Percentiles rank a stretch among this genome's conserved stretches.
phyloP scores from a whole-genome alignment of 345 rosid species.

The Eucalyptus lansdowneana region DNA sequence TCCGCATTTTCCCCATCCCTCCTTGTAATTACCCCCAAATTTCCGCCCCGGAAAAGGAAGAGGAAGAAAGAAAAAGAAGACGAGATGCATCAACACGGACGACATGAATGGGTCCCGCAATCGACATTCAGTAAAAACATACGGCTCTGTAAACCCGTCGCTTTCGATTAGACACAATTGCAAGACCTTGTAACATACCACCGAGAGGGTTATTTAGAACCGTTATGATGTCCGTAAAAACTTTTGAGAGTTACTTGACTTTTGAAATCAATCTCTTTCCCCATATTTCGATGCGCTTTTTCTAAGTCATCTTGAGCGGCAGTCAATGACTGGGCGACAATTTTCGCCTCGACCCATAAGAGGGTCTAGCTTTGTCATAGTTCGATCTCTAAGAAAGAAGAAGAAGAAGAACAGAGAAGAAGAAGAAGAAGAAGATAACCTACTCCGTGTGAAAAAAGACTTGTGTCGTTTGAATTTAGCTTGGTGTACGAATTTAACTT shows the following conservation, averaged over 20 bases:
- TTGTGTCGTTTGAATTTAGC: neutral
- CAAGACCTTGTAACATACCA: neutral
- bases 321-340: neutral
- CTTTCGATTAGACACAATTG: neutral
- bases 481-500: neutral
- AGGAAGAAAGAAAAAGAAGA: neutral
- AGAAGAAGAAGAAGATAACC: neutral
- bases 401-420: too few relatives aligned
- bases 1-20: neutral
- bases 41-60: neutral
- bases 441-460: neutral
- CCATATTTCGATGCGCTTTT: neutral
- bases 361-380: neutral
- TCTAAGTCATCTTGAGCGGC: neutral
- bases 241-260: too few relatives aligned
- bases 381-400: neutral
- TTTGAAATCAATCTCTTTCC: too few relatives aligned
- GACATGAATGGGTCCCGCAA: neutral
- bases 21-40: neutral
- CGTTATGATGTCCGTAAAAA: neutral
- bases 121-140: neutral
- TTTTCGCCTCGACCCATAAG: neutral
- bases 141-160: neutral
- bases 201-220: accelerated
- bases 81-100: neutral